These are phyloP conservation scores for Huntiella savannae DNA, from an alignment of 2,329 filamentous ascomycete species.

Conservation along the genomic window DNA sequence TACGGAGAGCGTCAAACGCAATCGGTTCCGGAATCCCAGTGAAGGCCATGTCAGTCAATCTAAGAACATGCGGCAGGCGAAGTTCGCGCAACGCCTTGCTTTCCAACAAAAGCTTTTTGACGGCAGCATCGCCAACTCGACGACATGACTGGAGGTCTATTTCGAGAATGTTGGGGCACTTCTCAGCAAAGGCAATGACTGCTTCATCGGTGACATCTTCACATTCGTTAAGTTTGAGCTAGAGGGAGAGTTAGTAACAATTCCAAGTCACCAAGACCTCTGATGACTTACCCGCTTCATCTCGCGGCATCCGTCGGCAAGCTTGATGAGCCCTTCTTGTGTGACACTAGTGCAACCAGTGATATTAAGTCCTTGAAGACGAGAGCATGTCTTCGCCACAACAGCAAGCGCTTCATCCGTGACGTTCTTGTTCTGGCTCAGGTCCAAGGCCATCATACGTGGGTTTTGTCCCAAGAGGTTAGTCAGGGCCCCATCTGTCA, in stretches of 20 bases:
- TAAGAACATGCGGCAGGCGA: conserved; percentile 64
- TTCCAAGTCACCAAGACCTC: conserved; percentile 44
- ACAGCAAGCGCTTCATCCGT: conserved; percentile 63
- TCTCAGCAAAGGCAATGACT: conserved; percentile 65
- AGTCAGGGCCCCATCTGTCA: conserved; percentile 71
- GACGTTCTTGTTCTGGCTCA: conserved; percentile 68
- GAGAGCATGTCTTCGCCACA: conserved; percentile 63
- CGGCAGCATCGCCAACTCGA: conserved; percentile 61
- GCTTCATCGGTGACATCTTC: conserved; percentile 64
- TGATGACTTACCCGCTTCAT: conserved; percentile 54
- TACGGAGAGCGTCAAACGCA: conserved; percentile 72
- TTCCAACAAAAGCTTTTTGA: conserved; percentile 61
- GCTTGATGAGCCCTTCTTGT: conserved; percentile 62
- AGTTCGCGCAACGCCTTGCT: conserved; percentile 77
- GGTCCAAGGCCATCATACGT: conserved; percentile 72
- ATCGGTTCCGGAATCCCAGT: conserved; percentile 49
- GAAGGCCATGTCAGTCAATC: conserved; percentile 79
- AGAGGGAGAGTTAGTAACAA: conserved; percentile 16
- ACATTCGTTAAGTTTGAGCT: conserved; percentile 92
- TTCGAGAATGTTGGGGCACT: conserved; percentile 86
- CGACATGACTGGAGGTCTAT: conserved; percentile 83
- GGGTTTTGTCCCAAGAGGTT: conserved; percentile 61
- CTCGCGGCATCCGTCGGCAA: conserved; percentile 67
- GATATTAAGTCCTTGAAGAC: conserved; percentile 83
- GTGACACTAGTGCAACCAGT: conserved; percentile 70